phyloP scores from a whole-genome alignment of 164 flowering plant species.

The Santalum album region DNA sequence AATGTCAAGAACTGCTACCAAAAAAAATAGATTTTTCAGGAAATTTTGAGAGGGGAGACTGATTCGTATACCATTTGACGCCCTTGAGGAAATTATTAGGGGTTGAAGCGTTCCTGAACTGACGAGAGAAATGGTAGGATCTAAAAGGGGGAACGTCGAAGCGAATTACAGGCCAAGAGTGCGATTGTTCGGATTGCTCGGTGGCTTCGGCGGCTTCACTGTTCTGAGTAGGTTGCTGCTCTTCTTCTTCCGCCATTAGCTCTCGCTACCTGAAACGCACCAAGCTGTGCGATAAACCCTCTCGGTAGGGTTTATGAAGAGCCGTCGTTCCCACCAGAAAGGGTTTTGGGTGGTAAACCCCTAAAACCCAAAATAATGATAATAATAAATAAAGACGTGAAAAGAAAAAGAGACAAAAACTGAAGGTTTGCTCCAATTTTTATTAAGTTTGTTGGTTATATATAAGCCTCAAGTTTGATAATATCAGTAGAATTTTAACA shows the following conservation, averaged over 20 bases:
- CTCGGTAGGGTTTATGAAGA: too few relatives aligned
- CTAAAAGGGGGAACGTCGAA: conserved; percentile 56
- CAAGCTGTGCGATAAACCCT: too few relatives aligned
- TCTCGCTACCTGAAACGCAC: too few relatives aligned
- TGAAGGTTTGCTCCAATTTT: too few relatives aligned
- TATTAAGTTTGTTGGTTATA: too few relatives aligned
- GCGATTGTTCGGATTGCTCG: conserved; percentile 14
- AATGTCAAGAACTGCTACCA: neutral
- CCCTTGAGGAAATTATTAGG: conserved; percentile 89
- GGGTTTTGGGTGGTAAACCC: too few relatives aligned
- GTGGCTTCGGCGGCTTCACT: conserved; percentile 9
- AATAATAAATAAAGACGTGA: too few relatives aligned
- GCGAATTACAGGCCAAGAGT: conserved; percentile 44
- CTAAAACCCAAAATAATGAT: too few relatives aligned
- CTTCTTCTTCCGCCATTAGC: conserved; percentile 27
- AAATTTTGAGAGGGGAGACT: neutral
- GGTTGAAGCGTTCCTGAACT: conserved; percentile 53
- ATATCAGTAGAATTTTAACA: too few relatives aligned
- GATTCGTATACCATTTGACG: conserved; percentile 60
- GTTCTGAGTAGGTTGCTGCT: conserved; percentile 5
- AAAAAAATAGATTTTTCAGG: neutral
- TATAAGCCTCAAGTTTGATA: too few relatives aligned
- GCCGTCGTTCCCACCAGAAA: too few relatives aligned
- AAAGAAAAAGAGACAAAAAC: too few relatives aligned
- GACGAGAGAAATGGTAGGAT: conserved; percentile 55